Conservation (phyloP, 2,329 filamentous ascomycete species). For the Drechmeria coniospora region DNA sequence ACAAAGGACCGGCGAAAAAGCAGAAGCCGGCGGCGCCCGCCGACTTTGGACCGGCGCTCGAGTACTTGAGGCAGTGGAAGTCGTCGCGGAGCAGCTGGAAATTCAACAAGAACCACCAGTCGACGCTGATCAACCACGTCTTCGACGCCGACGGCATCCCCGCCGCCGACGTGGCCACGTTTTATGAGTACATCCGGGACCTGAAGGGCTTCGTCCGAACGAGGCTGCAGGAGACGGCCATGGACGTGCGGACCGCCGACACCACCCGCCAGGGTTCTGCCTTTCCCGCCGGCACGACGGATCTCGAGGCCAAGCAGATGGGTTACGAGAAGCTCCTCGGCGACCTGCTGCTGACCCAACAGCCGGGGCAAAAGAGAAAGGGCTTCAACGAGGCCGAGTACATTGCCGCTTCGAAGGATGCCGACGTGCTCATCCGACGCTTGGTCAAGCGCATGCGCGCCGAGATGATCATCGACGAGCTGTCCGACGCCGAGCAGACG, state of each 20-base stretch:
- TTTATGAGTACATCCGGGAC: conserved; percentile 66
- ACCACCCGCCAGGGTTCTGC: conserved; percentile 30
- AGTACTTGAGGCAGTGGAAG: conserved; percentile 66
- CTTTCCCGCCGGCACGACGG: conserved; percentile 33
- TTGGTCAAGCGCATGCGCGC: conserved; percentile 49
- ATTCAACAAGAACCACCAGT: conserved; percentile 91
- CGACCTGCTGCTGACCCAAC: conserved; percentile 24
- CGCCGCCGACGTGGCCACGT: conserved; percentile 47
- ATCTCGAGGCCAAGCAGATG: conserved; percentile 33
- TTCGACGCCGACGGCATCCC: conserved; percentile 62
- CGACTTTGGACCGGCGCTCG: conserved; percentile 48
- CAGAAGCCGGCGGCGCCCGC: conserved; percentile 19
- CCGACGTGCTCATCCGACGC: conserved; percentile 33
- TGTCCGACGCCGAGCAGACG: conserved; percentile 33
- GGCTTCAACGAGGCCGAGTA: conserved; percentile 38
- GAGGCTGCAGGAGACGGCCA: conserved; percentile 50
- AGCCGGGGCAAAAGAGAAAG: conserved; percentile 28
- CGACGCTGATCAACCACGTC: conserved; percentile 66
- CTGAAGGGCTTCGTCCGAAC: conserved; percentile 61
- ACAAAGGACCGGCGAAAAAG: conserved; percentile 24
- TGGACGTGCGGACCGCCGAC: conserved; percentile 42
- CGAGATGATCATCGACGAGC: conserved; percentile 39
- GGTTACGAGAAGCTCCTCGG: conserved; percentile 39
- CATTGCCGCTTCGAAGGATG: conserved; percentile 31
- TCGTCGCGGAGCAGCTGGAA: conserved; percentile 63